Evolutionary conservation across 1,284 basidiomycete species (phyloP).

Genomic region (Marasmius oreades): DNA sequence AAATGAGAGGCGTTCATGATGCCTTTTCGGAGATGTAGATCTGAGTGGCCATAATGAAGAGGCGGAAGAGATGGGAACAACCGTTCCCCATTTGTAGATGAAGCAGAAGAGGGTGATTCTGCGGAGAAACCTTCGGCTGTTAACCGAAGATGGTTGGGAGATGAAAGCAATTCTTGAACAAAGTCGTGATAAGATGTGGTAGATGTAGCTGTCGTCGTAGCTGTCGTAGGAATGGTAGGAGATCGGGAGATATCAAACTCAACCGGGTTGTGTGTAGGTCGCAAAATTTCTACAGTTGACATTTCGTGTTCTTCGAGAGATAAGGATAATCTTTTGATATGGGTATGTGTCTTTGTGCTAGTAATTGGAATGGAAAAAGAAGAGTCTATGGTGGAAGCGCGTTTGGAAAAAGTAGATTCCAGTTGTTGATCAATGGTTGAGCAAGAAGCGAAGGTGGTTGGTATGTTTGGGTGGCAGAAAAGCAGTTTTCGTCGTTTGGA

Average conservation of each 20-base stretch:
- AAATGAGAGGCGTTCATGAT: slow-evolving; percentile 61
- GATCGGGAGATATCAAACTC: slow-evolving; percentile 33
- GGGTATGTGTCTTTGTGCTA: slow-evolving; percentile 15
- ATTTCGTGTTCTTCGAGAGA: slow-evolving; percentile 32
- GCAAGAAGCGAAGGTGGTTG: slow-evolving; percentile 18
- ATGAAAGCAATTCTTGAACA: slow-evolving; percentile 26
- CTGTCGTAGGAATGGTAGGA: neutral
- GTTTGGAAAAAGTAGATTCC: slow-evolving; percentile 7
- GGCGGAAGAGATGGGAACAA: slow-evolving; percentile 65
- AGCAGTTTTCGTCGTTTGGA: slow-evolving; percentile 9
- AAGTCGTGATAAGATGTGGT: neutral
- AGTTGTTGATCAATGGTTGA: slow-evolving; percentile 15
- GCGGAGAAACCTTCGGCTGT: slow-evolving; percentile 22
- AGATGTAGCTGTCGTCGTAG: neutral
- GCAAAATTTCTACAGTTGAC: slow-evolving; percentile 58
- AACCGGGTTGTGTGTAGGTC: slow-evolving; percentile 40
- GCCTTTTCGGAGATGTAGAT: slow-evolving; percentile 68
- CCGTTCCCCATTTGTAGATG: slow-evolving; percentile 34
- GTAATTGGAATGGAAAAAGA: slow-evolving; percentile 28
- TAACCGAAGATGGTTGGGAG: slow-evolving; percentile 26
- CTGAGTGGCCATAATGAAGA: slow-evolving; percentile 62
- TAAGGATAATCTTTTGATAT: slow-evolving; percentile 1
- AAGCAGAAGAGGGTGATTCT: slow-evolving; percentile 20
- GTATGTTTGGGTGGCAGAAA: slow-evolving; percentile 7
- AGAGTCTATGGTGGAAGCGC: slow-evolving; percentile 13